These are phyloP conservation scores for Metschnikowia cubensis DNA, from an alignment of 805 yeast species.

Conservation along the genomic window DNA sequence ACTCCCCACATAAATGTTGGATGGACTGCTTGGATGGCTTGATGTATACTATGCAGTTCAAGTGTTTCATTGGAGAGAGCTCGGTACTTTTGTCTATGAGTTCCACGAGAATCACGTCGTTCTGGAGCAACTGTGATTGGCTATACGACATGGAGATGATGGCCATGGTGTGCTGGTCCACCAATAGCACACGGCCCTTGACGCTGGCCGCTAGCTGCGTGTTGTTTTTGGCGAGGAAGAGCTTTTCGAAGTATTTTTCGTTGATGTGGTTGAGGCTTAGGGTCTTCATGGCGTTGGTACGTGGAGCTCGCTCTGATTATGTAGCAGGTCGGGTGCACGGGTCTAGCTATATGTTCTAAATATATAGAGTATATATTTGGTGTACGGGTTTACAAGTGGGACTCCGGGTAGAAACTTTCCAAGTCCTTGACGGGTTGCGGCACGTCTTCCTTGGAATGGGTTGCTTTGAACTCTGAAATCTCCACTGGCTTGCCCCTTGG, in stretches of 20 bases:
- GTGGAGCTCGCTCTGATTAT: background rate
- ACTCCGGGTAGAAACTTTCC: conserved; percentile 22
- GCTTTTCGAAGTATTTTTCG: conserved; percentile 18
- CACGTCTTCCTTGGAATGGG: conserved; percentile 51
- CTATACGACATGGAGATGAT: conserved; percentile 86
- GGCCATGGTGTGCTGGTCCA: conserved; percentile 77
- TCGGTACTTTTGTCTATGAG: conserved; percentile 51
- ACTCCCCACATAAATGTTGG: conserved; percentile 56
- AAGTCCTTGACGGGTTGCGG: conserved; percentile 48
- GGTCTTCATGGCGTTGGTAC: conserved; percentile 5
- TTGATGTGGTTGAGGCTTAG: conserved; percentile 18
- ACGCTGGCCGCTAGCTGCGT: conserved; percentile 18
- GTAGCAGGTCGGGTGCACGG: background rate
- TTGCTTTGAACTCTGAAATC: conserved; percentile 52
- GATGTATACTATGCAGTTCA: conserved; percentile 75
- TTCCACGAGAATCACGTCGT: conserved; percentile 84
- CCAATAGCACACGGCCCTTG: conserved; percentile 66
- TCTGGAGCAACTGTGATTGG: conserved; percentile 75
- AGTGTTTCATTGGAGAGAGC: conserved; percentile 59
- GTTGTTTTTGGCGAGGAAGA: conserved; percentile 17
- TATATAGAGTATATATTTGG: background rate
- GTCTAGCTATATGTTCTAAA: background rate
- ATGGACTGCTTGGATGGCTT: conserved; percentile 69
- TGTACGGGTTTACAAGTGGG: conserved; percentile 14
- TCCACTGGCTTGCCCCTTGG: conserved; percentile 48